These are phyloP conservation scores for Heritiera littoralis DNA, from an alignment of 345 rosid species.

Conservation along the genomic window DNA sequence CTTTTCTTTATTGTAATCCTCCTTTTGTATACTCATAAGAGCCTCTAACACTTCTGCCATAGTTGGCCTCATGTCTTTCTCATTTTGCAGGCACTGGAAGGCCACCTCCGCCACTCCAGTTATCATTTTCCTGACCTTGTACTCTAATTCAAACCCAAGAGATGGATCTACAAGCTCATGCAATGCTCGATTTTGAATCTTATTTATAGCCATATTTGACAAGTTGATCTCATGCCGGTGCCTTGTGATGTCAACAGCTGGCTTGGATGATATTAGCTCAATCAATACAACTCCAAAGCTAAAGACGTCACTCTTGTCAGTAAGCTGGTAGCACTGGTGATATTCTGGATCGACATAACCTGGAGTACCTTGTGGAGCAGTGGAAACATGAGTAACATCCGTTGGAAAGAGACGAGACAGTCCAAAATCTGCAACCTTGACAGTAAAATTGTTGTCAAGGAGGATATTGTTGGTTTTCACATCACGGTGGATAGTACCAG, in stretches of 20 bases:
- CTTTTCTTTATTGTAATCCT: conserved; percentile 21
- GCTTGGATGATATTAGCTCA: conserved; percentile 77
- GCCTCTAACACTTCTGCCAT: conserved; percentile 59
- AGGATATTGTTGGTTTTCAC: conserved; percentile 91
- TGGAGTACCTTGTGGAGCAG: conserved; percentile 95
- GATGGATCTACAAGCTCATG: conserved; percentile 67
- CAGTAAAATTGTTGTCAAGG: conserved; percentile 64
- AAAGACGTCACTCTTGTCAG: conserved; percentile 71
- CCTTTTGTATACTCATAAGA: conserved; percentile 42
- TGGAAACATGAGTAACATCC: conserved; percentile 71
- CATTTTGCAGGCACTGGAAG: conserved; percentile 71
- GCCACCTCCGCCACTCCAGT: conserved; percentile 79
- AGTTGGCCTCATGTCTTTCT: conserved; percentile 69
- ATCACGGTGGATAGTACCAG: conserved; percentile 79
- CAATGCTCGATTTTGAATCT: conserved; percentile 59
- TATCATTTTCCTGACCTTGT: conserved; percentile 46
- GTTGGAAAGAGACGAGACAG: conserved; percentile 80
- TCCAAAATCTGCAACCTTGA: conserved; percentile 95
- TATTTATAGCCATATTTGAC: conserved; percentile 71
- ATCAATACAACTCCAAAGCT: conserved; percentile 71
- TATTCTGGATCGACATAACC: conserved; percentile 97
- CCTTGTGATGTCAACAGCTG: conserved; percentile 86
- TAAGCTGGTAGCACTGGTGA: conserved; percentile 78
- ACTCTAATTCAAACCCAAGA: conserved; percentile 71
- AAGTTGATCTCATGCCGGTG: conserved; percentile 80